Evolutionary conservation across 2,329 filamentous ascomycete genomes (phyloP).

Genomic region (Aspergillus latus): DNA sequence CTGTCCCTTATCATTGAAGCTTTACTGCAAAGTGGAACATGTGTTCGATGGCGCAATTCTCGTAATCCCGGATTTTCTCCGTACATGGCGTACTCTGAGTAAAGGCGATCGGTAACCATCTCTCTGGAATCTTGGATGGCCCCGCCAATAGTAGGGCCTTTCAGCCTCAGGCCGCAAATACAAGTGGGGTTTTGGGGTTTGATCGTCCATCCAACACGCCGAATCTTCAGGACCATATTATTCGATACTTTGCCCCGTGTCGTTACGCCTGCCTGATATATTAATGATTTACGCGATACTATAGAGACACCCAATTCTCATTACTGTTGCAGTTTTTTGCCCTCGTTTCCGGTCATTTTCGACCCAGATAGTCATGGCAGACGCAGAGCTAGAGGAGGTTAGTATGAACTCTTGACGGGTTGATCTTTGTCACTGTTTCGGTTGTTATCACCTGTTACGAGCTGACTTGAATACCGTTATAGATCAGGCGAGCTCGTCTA

Average conservation of each 20-base stretch:
- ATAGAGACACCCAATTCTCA: background rate
- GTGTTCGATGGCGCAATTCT: background rate
- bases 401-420: constrained; percentile 9
- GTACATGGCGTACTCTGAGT: background rate
- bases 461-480: constrained; percentile 16
- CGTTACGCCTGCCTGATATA: background rate
- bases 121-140: background rate
- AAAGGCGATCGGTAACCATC: background rate
- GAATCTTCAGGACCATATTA: constrained; percentile 1
- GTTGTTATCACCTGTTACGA: background rate
- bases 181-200: constrained; percentile 19
- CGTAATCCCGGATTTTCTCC: background rate
- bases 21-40: background rate
- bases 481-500: constrained; percentile 90
- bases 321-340: background rate
- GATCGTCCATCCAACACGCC: constrained; percentile 12
- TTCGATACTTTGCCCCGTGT: background rate
- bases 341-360: background rate
- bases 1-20: background rate
- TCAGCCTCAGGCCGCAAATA: constrained; percentile 18
- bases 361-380: constrained; percentile 52
- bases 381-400: constrained; percentile 66
- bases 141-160: constrained; percentile 15
- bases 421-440: too few relatives aligned
- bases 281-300: background rate